These are phyloP conservation scores for Verticillium zaregamsianum DNA, from an alignment of 2,329 filamentous ascomycete species.

Conservation along the genomic window DNA sequence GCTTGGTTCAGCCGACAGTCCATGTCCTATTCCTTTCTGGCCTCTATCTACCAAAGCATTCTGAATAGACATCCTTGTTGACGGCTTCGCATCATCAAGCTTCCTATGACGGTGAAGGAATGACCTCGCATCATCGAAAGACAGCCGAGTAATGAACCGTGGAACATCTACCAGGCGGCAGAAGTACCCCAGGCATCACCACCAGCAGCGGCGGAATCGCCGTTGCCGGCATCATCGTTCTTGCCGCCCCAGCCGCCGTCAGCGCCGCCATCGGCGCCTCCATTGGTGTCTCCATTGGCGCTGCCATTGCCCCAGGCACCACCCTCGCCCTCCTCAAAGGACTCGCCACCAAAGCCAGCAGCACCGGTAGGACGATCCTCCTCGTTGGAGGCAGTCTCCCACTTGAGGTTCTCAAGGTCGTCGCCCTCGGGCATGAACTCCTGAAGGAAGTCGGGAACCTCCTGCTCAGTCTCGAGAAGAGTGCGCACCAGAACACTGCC, in stretches of 20 bases:
- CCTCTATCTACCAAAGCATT: slow-evolving; percentile 9
- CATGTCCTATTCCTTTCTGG: slow-evolving; percentile 11
- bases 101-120: neutral
- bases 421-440: slow-evolving; percentile 51
- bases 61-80: slow-evolving; percentile 9
- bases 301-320: slow-evolving; percentile 1
- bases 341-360: slow-evolving; percentile 12
- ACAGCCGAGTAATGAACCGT: neutral
- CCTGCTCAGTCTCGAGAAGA: slow-evolving; percentile 73
- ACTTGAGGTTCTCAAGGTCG: slow-evolving; percentile 38
- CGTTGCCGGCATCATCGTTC: slow-evolving; percentile 3
- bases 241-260: slow-evolving; percentile 14
- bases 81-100: neutral
- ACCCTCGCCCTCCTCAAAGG: slow-evolving; percentile 12
- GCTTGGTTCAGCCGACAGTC: neutral
- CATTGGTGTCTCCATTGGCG: neutral
- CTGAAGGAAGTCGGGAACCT: slow-evolving; percentile 77
- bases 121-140: neutral
- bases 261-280: neutral
- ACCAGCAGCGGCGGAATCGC: slow-evolving; percentile 4
- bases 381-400: slow-evolving; percentile 52
- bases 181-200: slow-evolving; percentile 8
- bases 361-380: slow-evolving; percentile 28
- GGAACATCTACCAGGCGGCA: slow-evolving; percentile 8
- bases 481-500: slow-evolving; percentile 73